These are phyloP conservation scores for Pseudocohnilembus persalinus DNA, from an alignment of 169 alveolate species.

Conservation along the genomic window DNA sequence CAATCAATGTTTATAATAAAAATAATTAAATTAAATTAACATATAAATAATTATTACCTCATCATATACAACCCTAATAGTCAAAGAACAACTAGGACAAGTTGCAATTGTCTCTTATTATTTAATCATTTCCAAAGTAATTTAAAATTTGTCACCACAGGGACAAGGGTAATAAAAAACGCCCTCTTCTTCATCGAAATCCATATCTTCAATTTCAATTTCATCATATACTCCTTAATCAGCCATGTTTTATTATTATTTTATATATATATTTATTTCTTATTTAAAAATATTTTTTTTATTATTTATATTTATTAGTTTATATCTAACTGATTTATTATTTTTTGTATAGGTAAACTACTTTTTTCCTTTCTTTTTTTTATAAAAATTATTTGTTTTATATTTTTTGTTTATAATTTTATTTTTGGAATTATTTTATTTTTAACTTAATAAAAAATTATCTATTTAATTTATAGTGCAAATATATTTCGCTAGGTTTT, in stretches of 20 bases:
- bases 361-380: not conserved
- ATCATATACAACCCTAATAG: slow-evolving; percentile 76
- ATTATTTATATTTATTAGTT: not conserved
- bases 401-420: slow-evolving; percentile 7
- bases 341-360: not conserved
- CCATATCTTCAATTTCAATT: slow-evolving; percentile 87
- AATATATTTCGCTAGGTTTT: no score
- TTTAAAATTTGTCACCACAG: slow-evolving; percentile 86
- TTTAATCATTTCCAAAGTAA: slow-evolving; percentile 54
- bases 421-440: slow-evolving; percentile 1
- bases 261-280: slow-evolving; percentile 17
- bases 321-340: not conserved
- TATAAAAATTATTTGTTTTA: not conserved
- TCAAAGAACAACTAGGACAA: slow-evolving; percentile 87
- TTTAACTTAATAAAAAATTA: no score
- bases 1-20: no score
- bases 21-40: no score
- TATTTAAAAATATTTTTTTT: not conserved
- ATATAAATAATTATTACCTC: no score
- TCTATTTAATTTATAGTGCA: no score
- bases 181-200: slow-evolving; percentile 68
- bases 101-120: slow-evolving; percentile 70
- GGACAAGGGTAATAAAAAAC: slow-evolving; percentile 87
- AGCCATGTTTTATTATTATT: no score
- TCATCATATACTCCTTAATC: slow-evolving; percentile 81